Conservation (phyloP, 2,329 filamentous ascomycete species). For the Neonectria coccinea region DNA sequence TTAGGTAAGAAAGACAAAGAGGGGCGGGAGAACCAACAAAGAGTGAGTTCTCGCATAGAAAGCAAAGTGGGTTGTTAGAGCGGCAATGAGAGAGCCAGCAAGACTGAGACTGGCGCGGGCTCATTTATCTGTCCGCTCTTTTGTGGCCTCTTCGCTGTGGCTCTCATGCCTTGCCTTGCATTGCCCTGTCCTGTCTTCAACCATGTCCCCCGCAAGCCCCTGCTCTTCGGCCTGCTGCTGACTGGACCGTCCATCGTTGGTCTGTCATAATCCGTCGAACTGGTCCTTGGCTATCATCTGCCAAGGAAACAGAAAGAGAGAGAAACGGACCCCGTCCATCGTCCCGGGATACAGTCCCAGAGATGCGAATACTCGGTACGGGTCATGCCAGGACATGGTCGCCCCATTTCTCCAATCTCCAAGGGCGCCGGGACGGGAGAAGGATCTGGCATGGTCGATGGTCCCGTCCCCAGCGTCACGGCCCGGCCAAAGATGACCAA, state of each 20-base stretch:
- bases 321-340: not conserved
- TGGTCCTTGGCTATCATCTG: not conserved
- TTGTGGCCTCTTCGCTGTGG: not conserved
- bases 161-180: conserved; percentile 11
- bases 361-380: not conserved
- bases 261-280: not conserved
- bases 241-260: not conserved
- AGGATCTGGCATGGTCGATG: conserved; percentile 9
- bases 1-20: not conserved
- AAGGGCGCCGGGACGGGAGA: not conserved
- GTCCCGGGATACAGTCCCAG: not conserved
- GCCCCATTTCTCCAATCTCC: not conserved
- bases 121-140: conserved; percentile 8
- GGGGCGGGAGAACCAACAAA: not conserved
- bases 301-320: not conserved
- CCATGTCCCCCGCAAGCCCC: conserved; percentile 22
- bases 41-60: not conserved
- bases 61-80: not conserved
- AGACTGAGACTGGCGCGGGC: not conserved
- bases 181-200: conserved; percentile 12
- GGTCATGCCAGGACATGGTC: not conserved
- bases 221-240: conserved; percentile 26
- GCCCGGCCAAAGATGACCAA: conserved; percentile 1
- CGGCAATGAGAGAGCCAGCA: not conserved
- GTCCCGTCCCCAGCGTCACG: conserved; percentile 5